Evolutionary conservation across 495 filamentous ascomycete species (phyloP), one percentile per base, ranked within the genome.

Genomic region (Pseudoneurospora amorphoporcata): DNA sequence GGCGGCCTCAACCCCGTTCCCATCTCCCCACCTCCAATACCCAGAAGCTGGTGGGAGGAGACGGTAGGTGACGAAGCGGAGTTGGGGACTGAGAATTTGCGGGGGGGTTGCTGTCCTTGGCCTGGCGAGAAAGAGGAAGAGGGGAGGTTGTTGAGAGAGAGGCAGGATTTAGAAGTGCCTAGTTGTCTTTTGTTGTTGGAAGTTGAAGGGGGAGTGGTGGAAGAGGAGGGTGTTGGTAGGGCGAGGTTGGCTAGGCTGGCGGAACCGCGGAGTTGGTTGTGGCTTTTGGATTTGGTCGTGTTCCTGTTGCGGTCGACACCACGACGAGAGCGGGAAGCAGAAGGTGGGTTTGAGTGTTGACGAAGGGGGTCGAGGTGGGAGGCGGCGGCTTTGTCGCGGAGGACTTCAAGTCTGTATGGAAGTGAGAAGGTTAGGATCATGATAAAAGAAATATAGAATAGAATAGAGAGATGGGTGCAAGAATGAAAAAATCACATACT

Each of bases 331-430:
- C 29, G 16, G 65, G 39, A 10, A 14, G 68, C 17, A 19, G 40
- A 14, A 17, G 29, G 17, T 16, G 23, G 23, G 23, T 23, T 23
- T 23, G 38, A 10, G 77, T 45, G 41, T 58, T 58, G 74, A 61
- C 32, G 61, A 69, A 74, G 43, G 71, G 45, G 72, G 47, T 79
- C 80, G 68, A 83, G 70, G 41, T 79, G 78, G 68, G 77, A 73
- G 37, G 82, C 81, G 10, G 79, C 80, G 38, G 81, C 84, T 75
- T 84, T 81, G 72, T 84, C 81, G 70, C 84, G 84, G 61, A 84
- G 75, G 58, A 79, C 71, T 29, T 76, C 71, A 41, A 86, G 74
- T 71, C 80, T 82, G 10, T 23, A 12, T 72, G 16, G 69, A 53
- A 58, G 72, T 70, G 29, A 70, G 16, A 17, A 3, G 43, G 19